Conservation (phyloP, 1,284 basidiomycete species). For the Schizopora paradoxa region DNA sequence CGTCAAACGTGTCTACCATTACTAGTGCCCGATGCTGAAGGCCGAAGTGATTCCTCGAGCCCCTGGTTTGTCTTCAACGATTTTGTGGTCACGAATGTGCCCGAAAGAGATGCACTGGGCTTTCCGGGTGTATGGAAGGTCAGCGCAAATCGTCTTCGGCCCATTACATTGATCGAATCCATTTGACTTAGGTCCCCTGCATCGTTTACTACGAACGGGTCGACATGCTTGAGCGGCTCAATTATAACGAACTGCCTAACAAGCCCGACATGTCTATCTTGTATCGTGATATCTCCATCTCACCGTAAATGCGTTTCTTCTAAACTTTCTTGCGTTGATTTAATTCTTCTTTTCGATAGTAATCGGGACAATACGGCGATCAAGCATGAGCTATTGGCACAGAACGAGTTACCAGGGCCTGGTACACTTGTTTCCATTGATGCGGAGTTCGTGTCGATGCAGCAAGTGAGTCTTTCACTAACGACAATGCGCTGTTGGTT, state of each 20-base stretch:
- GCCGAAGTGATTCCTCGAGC: conserved; percentile 36
- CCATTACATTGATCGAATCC: conserved; percentile 5
- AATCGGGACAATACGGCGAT: conserved; percentile 71
- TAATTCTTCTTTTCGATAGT: conserved; percentile 32
- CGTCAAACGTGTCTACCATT: not conserved
- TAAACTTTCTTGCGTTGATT: not conserved
- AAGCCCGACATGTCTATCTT: conserved; percentile 73
- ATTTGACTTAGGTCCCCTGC: conserved; percentile 65
- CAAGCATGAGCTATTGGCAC: conserved; percentile 70
- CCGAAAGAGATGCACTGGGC: conserved; percentile 81
- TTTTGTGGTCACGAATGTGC: conserved; percentile 83
- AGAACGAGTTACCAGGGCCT: conserved; percentile 78
- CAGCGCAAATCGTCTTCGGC: conserved; percentile 9
- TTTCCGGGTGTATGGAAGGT: conserved; percentile 94
- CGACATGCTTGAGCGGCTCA: conserved; percentile 54
- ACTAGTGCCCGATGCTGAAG: conserved; percentile 63
- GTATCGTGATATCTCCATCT: conserved; percentile 82
- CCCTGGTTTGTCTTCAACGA: conserved; percentile 98
- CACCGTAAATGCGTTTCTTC: conserved; percentile 47
- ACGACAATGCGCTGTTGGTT: not conserved
- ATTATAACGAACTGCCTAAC: conserved; percentile 63
- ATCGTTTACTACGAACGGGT: conserved; percentile 83
- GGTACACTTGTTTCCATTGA: conserved; percentile 94
- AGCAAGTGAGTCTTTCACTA: conserved; percentile 52
- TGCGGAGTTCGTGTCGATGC: conserved; percentile 96